Base-by-base conservation (phyloP, 2,329 filamentous ascomycete species). In the Aspergillus tanneri region DNA sequence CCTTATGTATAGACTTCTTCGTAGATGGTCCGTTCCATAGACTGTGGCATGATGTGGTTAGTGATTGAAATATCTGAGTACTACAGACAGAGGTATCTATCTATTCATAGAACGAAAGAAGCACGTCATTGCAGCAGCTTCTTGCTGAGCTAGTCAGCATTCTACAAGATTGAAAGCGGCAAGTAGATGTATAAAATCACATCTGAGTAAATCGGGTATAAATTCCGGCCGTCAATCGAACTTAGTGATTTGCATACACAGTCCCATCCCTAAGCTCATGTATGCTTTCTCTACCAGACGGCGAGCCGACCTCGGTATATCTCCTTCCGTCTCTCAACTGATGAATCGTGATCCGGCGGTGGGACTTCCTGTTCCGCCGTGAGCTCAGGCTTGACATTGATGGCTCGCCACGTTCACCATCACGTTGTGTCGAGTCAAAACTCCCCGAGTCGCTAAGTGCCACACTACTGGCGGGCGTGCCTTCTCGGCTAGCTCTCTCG, bases 251-350 rank as follows among this genome's bases (percentile, higher is more conserved):
- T 7, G 69, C 67, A 60, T 73, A 73, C 12, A 72, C 60, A 3
- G 71, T 73, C 9, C 71, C 71, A 57, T 73, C 71, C 11, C 71
- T 60, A 21, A 73, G 51, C 38, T 73, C 69, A 54, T 73, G 71
- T 37, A 73, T 72, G 49, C 63, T 68, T 27, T 68, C 66, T 32
- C 59, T 67, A 14, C 58, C 60, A 19, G 62, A 61, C 8, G 68
- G 64, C 14, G 69, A 72, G 5, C 69, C 70, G 43, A 68, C 62
- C 52, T 73, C 71, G 0, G 68, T 63, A 49, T 73, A 73, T 28
- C 64, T 63, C 48, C 62, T 65, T n/a, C 71, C 71, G 56, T 72
- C 66, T 48, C 71, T 60, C 32, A 73, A 53, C 53, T 73, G 69
- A 53, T 73, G 71, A 28, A 73, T 71, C 6, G 69, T 72, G 22